phyloP scores from a whole-genome alignment of 306 rosid species.

The Ochetophila trinervis region DNA sequence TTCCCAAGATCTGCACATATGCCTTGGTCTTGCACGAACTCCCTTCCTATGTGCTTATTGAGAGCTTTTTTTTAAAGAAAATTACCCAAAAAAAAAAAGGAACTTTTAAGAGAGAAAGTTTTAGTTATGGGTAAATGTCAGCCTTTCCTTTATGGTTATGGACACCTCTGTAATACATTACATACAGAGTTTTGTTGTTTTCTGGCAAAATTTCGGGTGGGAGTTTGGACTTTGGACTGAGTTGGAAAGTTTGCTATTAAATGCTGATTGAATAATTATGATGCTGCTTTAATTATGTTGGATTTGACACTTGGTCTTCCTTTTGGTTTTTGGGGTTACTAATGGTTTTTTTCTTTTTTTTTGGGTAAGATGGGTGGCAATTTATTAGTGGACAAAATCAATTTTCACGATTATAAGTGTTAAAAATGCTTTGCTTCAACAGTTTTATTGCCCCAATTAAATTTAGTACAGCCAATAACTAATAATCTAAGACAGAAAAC shows the following conservation, averaged over 20 bases:
- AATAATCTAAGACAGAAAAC: too few relatives aligned
- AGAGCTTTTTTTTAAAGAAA: slow-evolving; percentile 12
- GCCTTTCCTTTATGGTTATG: slow-evolving; percentile 9
- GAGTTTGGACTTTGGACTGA: slow-evolving; percentile 23
- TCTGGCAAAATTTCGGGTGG: slow-evolving; percentile 31
- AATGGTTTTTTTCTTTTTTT: too few relatives aligned
- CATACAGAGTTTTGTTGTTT: slow-evolving; percentile 4
- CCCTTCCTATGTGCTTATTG: too few relatives aligned
- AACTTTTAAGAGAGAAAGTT: not conserved
- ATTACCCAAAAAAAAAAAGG: slow-evolving; percentile 10
- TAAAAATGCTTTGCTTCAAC: too few relatives aligned
- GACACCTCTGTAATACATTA: not conserved
- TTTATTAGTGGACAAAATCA: slow-evolving; percentile 15
- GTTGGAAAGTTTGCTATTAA: slow-evolving; percentile 16
- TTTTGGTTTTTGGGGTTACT: not conserved
- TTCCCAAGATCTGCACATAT: too few relatives aligned
- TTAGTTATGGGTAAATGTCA: slow-evolving; percentile 5
- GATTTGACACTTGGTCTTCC: slow-evolving; percentile 39
- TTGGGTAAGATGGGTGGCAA: slow-evolving; percentile 22
- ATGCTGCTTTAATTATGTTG: slow-evolving; percentile 29
- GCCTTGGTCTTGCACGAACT: too few relatives aligned
- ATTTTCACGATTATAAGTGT: not conserved
- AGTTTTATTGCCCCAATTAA: too few relatives aligned
- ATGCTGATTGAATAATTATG: slow-evolving; percentile 34
- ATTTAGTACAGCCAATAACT: too few relatives aligned